Conservation (phyloP, 176 grass and related monocot species). For the Rhipidocladum racemiflorum region DNA sequence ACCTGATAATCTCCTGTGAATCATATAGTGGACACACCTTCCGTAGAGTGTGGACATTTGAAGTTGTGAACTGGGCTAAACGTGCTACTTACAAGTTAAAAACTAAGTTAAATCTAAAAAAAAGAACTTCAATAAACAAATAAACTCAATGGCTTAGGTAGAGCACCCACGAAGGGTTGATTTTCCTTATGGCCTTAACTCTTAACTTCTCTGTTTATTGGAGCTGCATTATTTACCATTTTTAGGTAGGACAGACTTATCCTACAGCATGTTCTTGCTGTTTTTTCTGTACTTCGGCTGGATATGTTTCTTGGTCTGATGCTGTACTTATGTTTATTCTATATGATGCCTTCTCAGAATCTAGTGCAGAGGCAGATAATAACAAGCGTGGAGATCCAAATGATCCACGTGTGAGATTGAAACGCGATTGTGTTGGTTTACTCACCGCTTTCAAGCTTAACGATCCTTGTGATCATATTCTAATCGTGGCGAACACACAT, state of each 20-base stretch:
- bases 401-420: slow-evolving; percentile 86
- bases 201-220: neutral
- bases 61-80: slow-evolving; percentile 18
- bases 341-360: slow-evolving; percentile 31
- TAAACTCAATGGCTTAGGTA: neutral
- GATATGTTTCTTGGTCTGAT: slow-evolving; percentile 15
- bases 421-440: slow-evolving; percentile 89
- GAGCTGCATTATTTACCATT: neutral
- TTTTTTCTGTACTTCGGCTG: slow-evolving; percentile 5
- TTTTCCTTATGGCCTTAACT: slow-evolving; percentile 3
- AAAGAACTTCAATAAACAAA: neutral
- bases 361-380: slow-evolving; percentile 19
- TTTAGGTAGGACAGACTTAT: neutral
- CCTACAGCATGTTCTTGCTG: neutral
- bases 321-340: neutral
- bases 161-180: neutral
- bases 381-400: slow-evolving; percentile 61
- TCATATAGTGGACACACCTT: neutral
- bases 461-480: slow-evolving; percentile 61
- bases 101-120: neutral
- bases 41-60: neutral
- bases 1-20: slow-evolving; percentile 15
- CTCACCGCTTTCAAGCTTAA: slow-evolving; percentile 83
- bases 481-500: slow-evolving; percentile 86
- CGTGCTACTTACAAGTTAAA: neutral